A percentile compares a stretch with the other conserved stretches of the same genome.
phyloP scores from a whole-genome alignment of 2,329 filamentous ascomycete species.

The Aureobasidium sp. region DNA sequence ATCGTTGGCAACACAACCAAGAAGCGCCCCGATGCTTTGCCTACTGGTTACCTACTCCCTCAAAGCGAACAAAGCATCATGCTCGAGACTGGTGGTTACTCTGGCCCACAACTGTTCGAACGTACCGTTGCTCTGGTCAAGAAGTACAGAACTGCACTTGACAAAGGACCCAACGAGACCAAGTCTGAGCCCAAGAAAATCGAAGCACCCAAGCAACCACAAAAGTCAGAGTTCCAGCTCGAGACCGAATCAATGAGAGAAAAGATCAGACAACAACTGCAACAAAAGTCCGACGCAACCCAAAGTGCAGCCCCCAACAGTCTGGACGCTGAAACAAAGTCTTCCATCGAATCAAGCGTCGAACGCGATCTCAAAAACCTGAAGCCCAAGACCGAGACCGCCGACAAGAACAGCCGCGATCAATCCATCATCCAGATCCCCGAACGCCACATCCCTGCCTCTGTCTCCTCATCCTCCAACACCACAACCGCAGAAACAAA shows the following conservation, averaged over 20 bases:
- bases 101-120: conserved; percentile 80
- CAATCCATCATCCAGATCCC: conserved; percentile 27
- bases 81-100: conserved; percentile 77
- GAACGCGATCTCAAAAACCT: conserved; percentile 25
- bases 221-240: conserved; percentile 10
- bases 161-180: conserved; percentile 33
- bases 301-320: neutral
- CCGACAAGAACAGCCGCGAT: conserved; percentile 22
- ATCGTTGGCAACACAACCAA: conserved; percentile 98
- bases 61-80: conserved; percentile 59
- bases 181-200: conserved; percentile 3
- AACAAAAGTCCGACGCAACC: neutral
- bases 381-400: conserved; percentile 24
- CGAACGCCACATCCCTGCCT: conserved; percentile 19
- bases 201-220: neutral
- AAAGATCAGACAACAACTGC: neutral
- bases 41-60: conserved; percentile 57
- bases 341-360: conserved; percentile 20
- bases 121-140: conserved; percentile 70
- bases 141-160: conserved; percentile 56
- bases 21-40: conserved; percentile 61
- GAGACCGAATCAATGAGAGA: neutral
- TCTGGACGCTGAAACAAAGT: neutral
- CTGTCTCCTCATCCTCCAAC: neutral
- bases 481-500: neutral